Conservation (phyloP, 2,329 filamentous ascomycete species). For the Dactylellina leptospora region DNA sequence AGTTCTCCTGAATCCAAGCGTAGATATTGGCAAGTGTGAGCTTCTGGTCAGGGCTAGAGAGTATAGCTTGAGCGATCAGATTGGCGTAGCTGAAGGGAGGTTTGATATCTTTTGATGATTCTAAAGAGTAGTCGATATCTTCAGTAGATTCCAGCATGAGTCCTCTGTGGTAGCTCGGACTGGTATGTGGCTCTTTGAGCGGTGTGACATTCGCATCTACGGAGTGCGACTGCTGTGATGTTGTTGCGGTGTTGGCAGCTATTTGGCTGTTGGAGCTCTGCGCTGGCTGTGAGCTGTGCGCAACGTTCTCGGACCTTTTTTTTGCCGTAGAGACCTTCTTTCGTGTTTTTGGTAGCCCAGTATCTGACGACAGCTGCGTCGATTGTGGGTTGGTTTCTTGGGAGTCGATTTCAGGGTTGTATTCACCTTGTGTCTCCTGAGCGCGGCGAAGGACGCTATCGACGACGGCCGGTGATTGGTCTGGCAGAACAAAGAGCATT, state of each 20-base stretch:
- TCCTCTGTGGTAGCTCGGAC: conserved; percentile 64
- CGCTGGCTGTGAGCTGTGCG: conserved; percentile 2
- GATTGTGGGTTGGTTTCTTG: conserved; percentile 35
- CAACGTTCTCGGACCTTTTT: conserved; percentile 23
- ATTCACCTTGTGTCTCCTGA: conserved; percentile 44
- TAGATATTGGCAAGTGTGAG: conserved; percentile 93
- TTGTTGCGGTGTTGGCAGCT: neutral
- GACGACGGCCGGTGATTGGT: conserved; percentile 62
- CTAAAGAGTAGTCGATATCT: conserved; percentile 78
- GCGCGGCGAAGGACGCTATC: conserved; percentile 55
- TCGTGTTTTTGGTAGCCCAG: conserved; percentile 30
- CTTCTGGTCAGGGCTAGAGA: conserved; percentile 85
- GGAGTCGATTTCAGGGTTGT: conserved; percentile 37
- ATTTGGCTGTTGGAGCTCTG: conserved; percentile 14
- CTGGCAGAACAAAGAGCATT: conserved; percentile 98
- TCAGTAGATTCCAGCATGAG: conserved; percentile 66
- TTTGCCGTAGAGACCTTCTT: conserved; percentile 26
- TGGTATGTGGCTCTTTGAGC: conserved; percentile 61
- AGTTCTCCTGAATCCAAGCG: conserved; percentile 86
- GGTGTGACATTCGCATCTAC: neutral
- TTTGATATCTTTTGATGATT: conserved; percentile 88
- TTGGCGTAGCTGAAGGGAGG: conserved; percentile 96
- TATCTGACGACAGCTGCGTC: conserved; percentile 40
- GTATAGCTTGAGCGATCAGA: conserved; percentile 94
- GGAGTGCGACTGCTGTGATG: neutral